phyloP scores from a whole-genome alignment of 2,329 filamentous ascomycete species.

The Mycosphaerella sp. region DNA sequence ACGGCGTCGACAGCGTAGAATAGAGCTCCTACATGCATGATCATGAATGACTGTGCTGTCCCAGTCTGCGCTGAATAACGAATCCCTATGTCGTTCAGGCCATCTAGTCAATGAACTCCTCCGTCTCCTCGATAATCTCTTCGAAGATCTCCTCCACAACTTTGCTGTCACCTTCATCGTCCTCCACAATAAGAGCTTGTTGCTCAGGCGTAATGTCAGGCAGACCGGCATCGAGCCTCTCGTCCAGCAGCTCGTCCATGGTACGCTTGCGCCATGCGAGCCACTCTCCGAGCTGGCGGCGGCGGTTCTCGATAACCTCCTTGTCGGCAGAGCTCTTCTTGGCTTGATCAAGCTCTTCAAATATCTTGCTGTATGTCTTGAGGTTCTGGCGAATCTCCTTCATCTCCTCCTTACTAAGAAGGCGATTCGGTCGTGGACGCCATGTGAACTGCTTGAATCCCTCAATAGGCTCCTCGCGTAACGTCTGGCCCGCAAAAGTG shows the following conservation, averaged over 20 bases:
- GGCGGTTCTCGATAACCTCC: conserved; percentile 82
- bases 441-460: conserved; percentile 98
- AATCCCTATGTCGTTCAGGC: neutral
- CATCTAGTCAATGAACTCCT: conserved; percentile 58
- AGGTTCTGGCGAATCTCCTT: conserved; percentile 98
- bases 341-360: conserved; percentile 91
- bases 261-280: conserved; percentile 70
- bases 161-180: conserved; percentile 46
- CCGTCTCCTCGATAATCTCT: conserved; percentile 79
- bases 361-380: conserved; percentile 88
- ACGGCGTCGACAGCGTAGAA: neutral
- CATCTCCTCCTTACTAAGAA: conserved; percentile 94
- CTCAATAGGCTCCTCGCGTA: conserved; percentile 86
- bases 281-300: conserved; percentile 83
- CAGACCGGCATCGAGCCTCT: conserved; percentile 61
- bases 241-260: conserved; percentile 64
- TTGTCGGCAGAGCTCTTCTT: conserved; percentile 90
- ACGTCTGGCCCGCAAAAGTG: conserved; percentile 84
- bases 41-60: neutral
- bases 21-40: neutral
- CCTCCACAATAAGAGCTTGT: conserved; percentile 49
- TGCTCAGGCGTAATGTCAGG: conserved; percentile 59
- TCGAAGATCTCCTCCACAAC: conserved; percentile 74
- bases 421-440: conserved; percentile 84
- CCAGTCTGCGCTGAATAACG: neutral